phyloP scores from a whole-genome alignment of 1,139 yeast genomes.

The Yamadazyma buinensis region DNA sequence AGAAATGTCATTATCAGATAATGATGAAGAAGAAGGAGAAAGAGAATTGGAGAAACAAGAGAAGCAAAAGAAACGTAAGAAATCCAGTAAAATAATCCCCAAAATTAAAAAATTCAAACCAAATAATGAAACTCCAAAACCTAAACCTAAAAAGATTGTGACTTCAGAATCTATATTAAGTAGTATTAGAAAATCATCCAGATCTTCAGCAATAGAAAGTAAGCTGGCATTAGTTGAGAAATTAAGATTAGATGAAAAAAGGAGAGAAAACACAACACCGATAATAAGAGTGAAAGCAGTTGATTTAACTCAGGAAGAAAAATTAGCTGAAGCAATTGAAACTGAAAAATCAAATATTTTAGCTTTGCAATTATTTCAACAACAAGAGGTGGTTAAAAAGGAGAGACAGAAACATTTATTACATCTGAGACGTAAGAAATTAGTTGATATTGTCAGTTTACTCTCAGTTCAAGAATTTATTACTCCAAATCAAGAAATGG shows the following conservation, averaged over 20 bases:
- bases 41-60: constrained; percentile 56
- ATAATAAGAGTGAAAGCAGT: constrained; percentile 40
- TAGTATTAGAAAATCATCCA: constrained; percentile 67
- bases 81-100: constrained; percentile 36
- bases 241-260: constrained; percentile 65
- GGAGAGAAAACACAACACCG: constrained; percentile 51
- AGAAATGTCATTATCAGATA: constrained; percentile 44
- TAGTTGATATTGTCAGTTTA: constrained; percentile 54
- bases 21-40: constrained; percentile 67
- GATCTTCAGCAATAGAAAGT: constrained; percentile 75
- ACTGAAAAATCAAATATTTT: constrained; percentile 76
- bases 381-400: constrained; percentile 80
- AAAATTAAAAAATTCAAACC: constrained; percentile 40
- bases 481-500: constrained; percentile 54
- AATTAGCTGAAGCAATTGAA: constrained; percentile 77
- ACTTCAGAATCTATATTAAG: constrained; percentile 49
- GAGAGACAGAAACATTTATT: constrained; percentile 71
- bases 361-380: constrained; percentile 72
- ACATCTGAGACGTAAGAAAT: constrained; percentile 57
- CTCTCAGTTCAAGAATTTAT: constrained; percentile 37
- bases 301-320: constrained; percentile 80
- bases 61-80: constrained; percentile 35
- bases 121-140: constrained; percentile 17
- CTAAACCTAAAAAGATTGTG: constrained; percentile 17
- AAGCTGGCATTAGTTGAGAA: constrained; percentile 75